Conservation (phyloP, 1,284 basidiomycete genomes). For the Ustilago cynodontis region DNA sequence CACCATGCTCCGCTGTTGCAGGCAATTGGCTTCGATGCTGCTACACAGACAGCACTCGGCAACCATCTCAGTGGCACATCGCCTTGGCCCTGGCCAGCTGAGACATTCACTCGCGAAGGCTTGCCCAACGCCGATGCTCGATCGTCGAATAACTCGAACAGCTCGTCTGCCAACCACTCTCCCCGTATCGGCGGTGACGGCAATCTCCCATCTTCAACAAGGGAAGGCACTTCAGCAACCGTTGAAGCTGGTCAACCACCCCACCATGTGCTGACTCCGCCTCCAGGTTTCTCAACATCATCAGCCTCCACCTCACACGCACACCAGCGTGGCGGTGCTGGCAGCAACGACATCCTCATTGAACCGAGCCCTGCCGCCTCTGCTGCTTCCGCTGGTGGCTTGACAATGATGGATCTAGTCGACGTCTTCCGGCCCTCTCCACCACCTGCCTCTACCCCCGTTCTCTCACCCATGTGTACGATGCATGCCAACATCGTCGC, state of each 20-base stretch:
- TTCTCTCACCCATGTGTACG: conserved; percentile 55
- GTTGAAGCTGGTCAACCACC: conserved; percentile 19
- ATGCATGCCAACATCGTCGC: conserved; percentile 59
- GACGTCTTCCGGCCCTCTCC: conserved; percentile 52
- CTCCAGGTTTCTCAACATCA: background rate
- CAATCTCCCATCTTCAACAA: background rate
- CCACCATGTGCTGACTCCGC: conserved; percentile 23
- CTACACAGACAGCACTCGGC: conserved; percentile 33
- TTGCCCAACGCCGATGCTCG: conserved; percentile 35
- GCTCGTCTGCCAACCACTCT: conserved; percentile 27
- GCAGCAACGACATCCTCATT: background rate
- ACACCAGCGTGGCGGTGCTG: background rate
- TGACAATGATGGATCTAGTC: conserved; percentile 40
- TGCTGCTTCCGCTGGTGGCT: background rate
- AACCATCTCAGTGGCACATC: conserved; percentile 32
- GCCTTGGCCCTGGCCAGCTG: conserved; percentile 48
- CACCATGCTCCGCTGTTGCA: conserved; percentile 30
- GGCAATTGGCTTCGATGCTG: conserved; percentile 42
- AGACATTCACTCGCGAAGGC: conserved; percentile 41
- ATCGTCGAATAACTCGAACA: conserved; percentile 29
- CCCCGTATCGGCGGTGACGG: conserved; percentile 9
- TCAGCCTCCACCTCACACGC: background rate
- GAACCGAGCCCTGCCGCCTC: background rate
- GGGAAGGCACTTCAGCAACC: background rate
- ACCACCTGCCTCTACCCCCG: conserved; percentile 25